Base-by-base conservation (phyloP, 768 basidiomycete species). In the Asterophora parasitica region DNA sequence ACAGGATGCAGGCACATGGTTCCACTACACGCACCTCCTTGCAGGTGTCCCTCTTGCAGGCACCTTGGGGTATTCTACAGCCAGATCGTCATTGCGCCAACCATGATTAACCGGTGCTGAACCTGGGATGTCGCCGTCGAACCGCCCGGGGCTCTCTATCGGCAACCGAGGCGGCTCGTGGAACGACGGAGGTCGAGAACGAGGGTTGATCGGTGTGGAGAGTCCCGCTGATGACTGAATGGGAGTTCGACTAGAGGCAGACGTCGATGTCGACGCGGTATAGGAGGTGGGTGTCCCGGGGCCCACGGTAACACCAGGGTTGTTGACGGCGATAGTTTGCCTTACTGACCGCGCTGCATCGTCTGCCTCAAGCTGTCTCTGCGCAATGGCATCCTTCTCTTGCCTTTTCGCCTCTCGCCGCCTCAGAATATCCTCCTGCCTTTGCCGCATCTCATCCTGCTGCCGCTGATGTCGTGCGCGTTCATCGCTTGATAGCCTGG, bases 101-200 rank as follows among this genome's bases (percentile, higher is more conserved):
- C 61, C 58, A 49, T 36, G 30, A 54, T 61, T 53, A 12, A 72
- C 57, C 27, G 73, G 65, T 52, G 79, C 75, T 3, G 70, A 70
- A 52, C 76, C 80, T 20, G 71, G 69, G 4, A 64, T 72, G 53
- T 76, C 70, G 37, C 66, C 75, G 20, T 76, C 80, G 58, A 70
- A 77, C 58, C 70, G 68, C 15, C 71, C 72, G 30, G 85, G 85
- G 53, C 73, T 83, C 63, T 88, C 80, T 11, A 85, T 63, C n/a
- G 86, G 83, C 69, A 85, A 70, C 27, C 69, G 58, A 31, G 64
- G 59, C 13, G 74, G 74, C 17, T 58, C 60, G 12, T 64, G 54
- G 54, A 64, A 68, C 35, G 66, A 60, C 34, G 63, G 52, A 52
- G 69, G 65, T 33, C 71, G 73, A 27, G 69, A 62, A n/a, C 55